Evolutionary conservation across 495 filamentous ascomycete species (phyloP).

Genomic region (Chaetomium fimeti): DNA sequence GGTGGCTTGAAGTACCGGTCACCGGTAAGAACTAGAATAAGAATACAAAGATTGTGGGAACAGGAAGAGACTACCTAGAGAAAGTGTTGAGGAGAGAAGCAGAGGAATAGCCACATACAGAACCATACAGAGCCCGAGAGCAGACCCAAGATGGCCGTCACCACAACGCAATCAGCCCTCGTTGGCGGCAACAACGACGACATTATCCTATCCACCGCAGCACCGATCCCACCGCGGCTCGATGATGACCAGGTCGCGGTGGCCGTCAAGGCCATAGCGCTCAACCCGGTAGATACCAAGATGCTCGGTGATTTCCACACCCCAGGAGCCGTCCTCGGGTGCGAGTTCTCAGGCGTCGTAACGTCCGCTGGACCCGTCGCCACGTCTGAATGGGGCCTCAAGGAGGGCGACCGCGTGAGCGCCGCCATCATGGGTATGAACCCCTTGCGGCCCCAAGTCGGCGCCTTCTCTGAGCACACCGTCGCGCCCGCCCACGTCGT

Average conservation of each 20-base stretch:
- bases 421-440: slow-evolving; percentile 33
- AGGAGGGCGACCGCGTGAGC: slow-evolving; percentile 48
- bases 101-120: no score
- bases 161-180: neutral
- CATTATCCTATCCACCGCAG: neutral
- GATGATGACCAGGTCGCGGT: neutral
- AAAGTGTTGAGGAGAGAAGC: neutral
- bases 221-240: neutral
- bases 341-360: slow-evolving; percentile 47
- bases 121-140: neutral
- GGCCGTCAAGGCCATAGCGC: slow-evolving; percentile 23
- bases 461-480: slow-evolving; percentile 32
- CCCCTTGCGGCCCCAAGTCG: slow-evolving; percentile 11
- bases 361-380: slow-evolving; percentile 53
- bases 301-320: slow-evolving; percentile 38
- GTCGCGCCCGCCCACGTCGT: slow-evolving; percentile 26
- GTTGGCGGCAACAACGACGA: neutral
- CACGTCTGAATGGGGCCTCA: slow-evolving; percentile 24
- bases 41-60: neutral
- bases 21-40: neutral
- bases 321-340: slow-evolving; percentile 32
- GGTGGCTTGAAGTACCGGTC: neutral
- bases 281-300: slow-evolving; percentile 62
- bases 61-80: neutral
- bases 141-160: neutral